These are phyloP conservation scores for Pharnaceum exiguum DNA, from an alignment of 148 eudicot genomes.

Conservation along the genomic window DNA sequence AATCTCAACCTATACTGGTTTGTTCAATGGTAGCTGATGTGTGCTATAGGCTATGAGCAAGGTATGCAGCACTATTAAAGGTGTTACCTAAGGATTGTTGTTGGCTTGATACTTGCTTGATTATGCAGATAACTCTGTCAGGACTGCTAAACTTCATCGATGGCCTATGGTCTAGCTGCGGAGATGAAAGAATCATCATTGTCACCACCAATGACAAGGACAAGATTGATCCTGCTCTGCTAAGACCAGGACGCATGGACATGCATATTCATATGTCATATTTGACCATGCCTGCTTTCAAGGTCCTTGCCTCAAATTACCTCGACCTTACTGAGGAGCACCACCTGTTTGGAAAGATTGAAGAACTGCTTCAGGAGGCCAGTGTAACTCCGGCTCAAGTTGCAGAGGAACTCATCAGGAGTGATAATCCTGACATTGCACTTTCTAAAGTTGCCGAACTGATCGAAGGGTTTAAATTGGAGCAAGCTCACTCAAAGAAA, in stretches of 20 bases:
- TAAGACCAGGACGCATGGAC: constrained; percentile 52
- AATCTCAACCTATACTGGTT: no score
- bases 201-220: constrained; percentile 50
- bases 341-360: constrained; percentile 30
- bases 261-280: constrained; percentile 55
- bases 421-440: constrained; percentile 32
- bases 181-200: constrained; percentile 44
- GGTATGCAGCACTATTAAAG: no score
- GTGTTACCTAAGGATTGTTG: no score
- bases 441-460: constrained; percentile 31
- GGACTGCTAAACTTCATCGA: constrained; percentile 43
- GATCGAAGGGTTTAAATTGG: constrained; percentile 25
- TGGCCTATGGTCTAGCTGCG: constrained; percentile 49
- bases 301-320: constrained; percentile 38
- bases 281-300: constrained; percentile 36
- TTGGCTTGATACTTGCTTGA: background rate
- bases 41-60: no score
- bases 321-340: constrained; percentile 30
- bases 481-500: background rate
- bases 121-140: constrained; percentile 34
- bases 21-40: no score
- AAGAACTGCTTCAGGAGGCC: constrained; percentile 18
- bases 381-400: constrained; percentile 51
- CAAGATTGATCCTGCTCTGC: constrained; percentile 39
- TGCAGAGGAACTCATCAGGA: constrained; percentile 51